Base-by-base conservation (phyloP, 2,329 filamentous ascomycete species). In the Emergomyces orientalis region DNA sequence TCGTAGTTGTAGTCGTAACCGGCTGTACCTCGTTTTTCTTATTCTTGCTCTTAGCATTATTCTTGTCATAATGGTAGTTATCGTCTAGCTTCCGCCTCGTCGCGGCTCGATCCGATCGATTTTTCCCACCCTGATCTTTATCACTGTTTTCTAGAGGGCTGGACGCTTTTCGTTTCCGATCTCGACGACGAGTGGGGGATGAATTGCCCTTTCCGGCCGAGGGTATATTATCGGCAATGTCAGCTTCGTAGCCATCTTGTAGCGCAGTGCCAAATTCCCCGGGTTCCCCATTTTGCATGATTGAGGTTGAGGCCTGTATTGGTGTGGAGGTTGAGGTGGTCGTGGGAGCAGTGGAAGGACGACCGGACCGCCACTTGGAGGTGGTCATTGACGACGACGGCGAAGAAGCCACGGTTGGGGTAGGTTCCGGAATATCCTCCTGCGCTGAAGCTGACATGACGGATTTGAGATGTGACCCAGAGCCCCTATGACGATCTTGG, bases 81-180 rank as follows among this genome's bases (percentile, higher is more conserved):
- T 32, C 17, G 2, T 56, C 54, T 13, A 41, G 11, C 54, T 32
- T 61, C 34, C 8, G 19, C 49, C 19, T 45, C 2, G 60, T 61
- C 45, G 59, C 19, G 8, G 27, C 45, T 54, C 60, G 47, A 30
- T 55, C 56, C 32, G 60, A 54, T 41, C 34, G 56, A 11, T n/a
- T 45, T 34, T 45, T 43, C 32, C 52, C 39, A 43, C 22, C 51
- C 6, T 13, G 25, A 25, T 47, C 37, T 56, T 32, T 32, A 30
- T 57, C 39, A 9, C 37, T 22, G 27, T 37, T 57, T 3, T 47
- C 37, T 27, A 57, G 52, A 34, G 60, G 43, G 11, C 30, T 47
- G 2, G 52, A 62, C 19, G 60, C 60, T 39, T 62, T 62, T 25
- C 60, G 60, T 57, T 62, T 62, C 60, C 25, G 37, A 19, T 41